phyloP scores from a whole-genome alignment of 2,329 filamentous ascomycete genomes.

The Penicillium brevicompactum region DNA sequence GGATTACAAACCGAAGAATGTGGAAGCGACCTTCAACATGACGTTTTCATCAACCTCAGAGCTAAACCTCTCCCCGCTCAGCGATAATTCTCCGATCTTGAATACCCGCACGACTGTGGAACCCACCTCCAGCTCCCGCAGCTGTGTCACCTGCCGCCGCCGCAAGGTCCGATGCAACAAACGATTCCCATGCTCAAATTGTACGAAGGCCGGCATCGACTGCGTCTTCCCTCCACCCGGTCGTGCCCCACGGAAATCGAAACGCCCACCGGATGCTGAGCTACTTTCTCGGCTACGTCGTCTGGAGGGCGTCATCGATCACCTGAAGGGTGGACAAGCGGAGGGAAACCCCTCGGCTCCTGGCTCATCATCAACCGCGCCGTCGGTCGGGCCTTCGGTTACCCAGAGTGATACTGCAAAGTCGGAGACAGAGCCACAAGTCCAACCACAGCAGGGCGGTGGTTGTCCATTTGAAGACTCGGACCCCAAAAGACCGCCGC shows the following conservation, averaged over 20 bases:
- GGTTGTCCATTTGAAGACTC: constrained; percentile 24
- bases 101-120: constrained; percentile 16
- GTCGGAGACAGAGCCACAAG: not conserved
- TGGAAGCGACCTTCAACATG: not conserved
- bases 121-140: constrained; percentile 37
- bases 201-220: constrained; percentile 54
- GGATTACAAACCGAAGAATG: not conserved
- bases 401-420: not conserved
- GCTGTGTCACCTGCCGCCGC: constrained; percentile 51
- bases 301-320: constrained; percentile 64
- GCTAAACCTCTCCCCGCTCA: constrained; percentile 14
- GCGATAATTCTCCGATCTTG: constrained; percentile 20
- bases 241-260: constrained; percentile 60
- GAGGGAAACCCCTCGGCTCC: constrained; percentile 10
- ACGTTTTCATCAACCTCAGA: constrained; percentile 22
- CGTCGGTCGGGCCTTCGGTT: constrained; percentile 15
- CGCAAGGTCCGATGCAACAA: constrained; percentile 54
- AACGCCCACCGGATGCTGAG: constrained; percentile 62
- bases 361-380: constrained; percentile 4
- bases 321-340: constrained; percentile 47
- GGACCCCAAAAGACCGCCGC: constrained; percentile 24
- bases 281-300: constrained; percentile 59
- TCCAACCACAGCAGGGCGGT: not conserved
- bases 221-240: constrained; percentile 66
- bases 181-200: constrained; percentile 51